phyloP scores from a whole-genome alignment of 305 asterid genomes.

The Solanum hybrid region DNA sequence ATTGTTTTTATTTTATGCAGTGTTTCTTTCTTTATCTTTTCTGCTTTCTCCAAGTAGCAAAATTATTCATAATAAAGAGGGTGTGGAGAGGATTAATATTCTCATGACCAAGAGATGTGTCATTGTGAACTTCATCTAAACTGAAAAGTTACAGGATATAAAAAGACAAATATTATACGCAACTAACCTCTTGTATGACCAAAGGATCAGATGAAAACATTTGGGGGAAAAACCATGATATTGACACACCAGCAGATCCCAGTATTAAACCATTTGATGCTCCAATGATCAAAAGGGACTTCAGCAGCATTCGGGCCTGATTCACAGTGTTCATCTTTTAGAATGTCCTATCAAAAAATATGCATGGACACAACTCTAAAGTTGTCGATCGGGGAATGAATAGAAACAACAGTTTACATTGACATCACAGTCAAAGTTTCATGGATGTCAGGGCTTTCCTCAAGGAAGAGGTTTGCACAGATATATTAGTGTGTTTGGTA shows the following conservation, averaged over 20 bases:
- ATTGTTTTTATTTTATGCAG: neutral
- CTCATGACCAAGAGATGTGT: neutral
- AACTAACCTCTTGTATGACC: conserved; percentile 66
- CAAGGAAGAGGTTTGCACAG: neutral
- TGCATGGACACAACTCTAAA: neutral
- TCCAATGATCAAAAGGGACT: conserved; percentile 74
- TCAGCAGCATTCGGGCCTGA: conserved; percentile 74
- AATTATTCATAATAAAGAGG: neutral
- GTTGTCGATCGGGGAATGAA: neutral
- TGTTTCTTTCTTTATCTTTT: neutral
- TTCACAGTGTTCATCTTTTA: conserved; percentile 15
- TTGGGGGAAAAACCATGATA: conserved; percentile 81
- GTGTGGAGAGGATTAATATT: neutral
- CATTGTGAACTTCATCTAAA: neutral
- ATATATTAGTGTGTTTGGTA: neutral
- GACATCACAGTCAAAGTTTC: neutral
- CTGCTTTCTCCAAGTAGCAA: neutral
- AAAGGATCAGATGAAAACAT: conserved; percentile 68
- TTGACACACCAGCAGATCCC: conserved; percentile 60
- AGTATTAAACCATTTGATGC: conserved; percentile 59
- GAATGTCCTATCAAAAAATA: neutral
- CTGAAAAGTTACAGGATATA: neutral
- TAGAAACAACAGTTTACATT: neutral
- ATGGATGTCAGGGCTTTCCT: neutral
- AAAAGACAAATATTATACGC: neutral